Evolutionary conservation across 2,329 filamentous ascomycete genomes (phyloP), one percentile per base, ranked within the genome.

Genomic region (Alternaria solani): DNA sequence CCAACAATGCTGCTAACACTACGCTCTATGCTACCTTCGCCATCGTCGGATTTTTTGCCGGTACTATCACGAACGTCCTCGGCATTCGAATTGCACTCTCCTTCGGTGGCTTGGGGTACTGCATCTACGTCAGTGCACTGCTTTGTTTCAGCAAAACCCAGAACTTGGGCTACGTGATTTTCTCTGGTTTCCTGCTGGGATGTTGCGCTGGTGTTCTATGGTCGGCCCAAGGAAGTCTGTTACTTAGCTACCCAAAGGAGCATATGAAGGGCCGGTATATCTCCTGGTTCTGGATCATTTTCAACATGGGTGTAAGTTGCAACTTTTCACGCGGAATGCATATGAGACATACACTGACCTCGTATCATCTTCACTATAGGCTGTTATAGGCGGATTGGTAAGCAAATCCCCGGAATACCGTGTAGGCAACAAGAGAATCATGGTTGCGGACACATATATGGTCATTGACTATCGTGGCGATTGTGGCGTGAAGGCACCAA

Each of bases 211-310:
- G 89, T 69, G 83, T 93, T 30, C 82, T 94, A 23, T 94, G 91
- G 91, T 88, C 88, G 14, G 91, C 89, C 1, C 91, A 94, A 79
- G 91, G 91, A 61, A 88, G n/a, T n/a, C n/a, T n/a, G n/a, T n/a
- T n/a, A n/a, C n/a, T n/a, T n/a, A n/a, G n/a, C n/a, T n/a, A n/a
- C n/a, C n/a, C 20, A 23, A 23, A 4, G 2, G 93, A 96, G 79
- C 78, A 87, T 32, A 85, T 87, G 64, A 96, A 96, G 83, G 93
- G 93, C 32, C 87, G 89, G 57, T 96, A 92, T 76, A 95, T 96
- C 76, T 90, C 91, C 8, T 88, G 87, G 80, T 96, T 96, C 81
- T 96, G 93, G 93, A 87, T 93, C 72, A 94, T 97, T 72, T 96
- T 96, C 84, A 96, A 96, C 79, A 79, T 93, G 55, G 93, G 93